Conservation (phyloP, 495 filamentous ascomycete species). For the Xylaria palmicola region DNA sequence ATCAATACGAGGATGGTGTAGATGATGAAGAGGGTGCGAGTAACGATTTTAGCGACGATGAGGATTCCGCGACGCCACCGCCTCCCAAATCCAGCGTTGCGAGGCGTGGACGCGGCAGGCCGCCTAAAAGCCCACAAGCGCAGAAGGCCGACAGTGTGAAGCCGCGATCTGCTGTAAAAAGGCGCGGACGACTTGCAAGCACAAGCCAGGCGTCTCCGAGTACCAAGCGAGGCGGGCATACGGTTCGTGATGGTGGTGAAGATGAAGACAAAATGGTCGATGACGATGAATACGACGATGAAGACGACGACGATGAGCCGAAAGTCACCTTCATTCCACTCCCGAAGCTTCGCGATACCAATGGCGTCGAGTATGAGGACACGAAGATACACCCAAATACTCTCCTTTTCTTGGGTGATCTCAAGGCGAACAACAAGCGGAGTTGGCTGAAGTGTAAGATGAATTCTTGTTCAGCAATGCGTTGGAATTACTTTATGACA, state of each 20-base stretch:
- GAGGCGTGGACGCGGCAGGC: constrained; percentile 25
- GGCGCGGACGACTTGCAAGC: constrained; percentile 1
- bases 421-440: constrained; percentile 75
- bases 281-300: constrained; percentile 33
- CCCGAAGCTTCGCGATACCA: constrained; percentile 66
- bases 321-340: constrained; percentile 61
- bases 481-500: background rate
- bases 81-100: background rate
- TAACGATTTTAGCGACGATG: constrained; percentile 22
- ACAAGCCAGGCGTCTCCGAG: constrained; percentile 9
- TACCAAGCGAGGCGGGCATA: background rate
- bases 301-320: constrained; percentile 36
- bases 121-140: constrained; percentile 12
- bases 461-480: background rate
- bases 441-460: constrained; percentile 74
- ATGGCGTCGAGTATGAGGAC: constrained; percentile 64
- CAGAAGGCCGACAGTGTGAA: background rate
- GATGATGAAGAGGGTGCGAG: constrained; percentile 25
- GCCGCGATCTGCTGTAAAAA: constrained; percentile 7
- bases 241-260: constrained; percentile 6
- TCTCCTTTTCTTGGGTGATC: constrained; percentile 70
- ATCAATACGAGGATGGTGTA: constrained; percentile 22
- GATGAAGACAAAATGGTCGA: constrained; percentile 17
- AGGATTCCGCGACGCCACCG: constrained; percentile 13
- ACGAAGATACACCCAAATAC: constrained; percentile 78